Conservation (phyloP, 495 filamentous ascomycete genomes). For the Penicillium ochrochloron region DNA sequence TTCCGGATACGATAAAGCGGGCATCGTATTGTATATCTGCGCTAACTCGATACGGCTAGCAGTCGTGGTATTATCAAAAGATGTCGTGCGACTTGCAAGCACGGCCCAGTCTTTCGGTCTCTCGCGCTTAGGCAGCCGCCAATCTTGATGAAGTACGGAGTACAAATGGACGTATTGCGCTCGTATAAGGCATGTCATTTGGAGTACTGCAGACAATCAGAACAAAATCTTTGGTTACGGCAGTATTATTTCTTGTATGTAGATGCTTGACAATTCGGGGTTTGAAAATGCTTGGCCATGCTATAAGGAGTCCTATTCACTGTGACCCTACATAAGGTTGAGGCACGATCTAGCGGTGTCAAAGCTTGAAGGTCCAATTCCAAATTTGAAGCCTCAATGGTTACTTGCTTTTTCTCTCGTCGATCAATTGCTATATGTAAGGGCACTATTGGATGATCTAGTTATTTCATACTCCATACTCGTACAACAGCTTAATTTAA, state of each 20-base stretch:
- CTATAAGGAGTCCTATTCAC: too few relatives aligned
- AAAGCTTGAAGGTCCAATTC: not conserved
- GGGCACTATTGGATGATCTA: not conserved
- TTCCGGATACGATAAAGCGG: not conserved
- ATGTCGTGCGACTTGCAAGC: not conserved
- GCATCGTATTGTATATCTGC: not conserved
- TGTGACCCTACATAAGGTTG: too few relatives aligned
- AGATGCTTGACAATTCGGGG: not conserved
- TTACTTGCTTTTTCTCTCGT: not conserved
- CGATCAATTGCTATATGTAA: not conserved
- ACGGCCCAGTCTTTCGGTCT: not conserved
- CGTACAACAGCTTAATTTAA: slow-evolving; percentile 31
- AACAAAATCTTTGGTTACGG: not conserved
- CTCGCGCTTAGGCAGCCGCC: not conserved
- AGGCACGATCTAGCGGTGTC: too few relatives aligned
- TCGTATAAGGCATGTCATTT: not conserved
- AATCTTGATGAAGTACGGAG: too few relatives aligned
- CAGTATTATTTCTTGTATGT: not conserved
- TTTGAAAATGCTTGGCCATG: not conserved
- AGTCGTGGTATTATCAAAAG: not conserved
- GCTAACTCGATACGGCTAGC: not conserved
- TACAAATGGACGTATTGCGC: not conserved
- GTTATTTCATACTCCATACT: not conserved
- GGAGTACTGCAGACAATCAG: not conserved
- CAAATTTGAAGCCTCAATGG: not conserved